Evolutionary conservation across 768 basidiomycete species (phyloP).

Genomic region (Xerocomus brunneocitrinus): DNA sequence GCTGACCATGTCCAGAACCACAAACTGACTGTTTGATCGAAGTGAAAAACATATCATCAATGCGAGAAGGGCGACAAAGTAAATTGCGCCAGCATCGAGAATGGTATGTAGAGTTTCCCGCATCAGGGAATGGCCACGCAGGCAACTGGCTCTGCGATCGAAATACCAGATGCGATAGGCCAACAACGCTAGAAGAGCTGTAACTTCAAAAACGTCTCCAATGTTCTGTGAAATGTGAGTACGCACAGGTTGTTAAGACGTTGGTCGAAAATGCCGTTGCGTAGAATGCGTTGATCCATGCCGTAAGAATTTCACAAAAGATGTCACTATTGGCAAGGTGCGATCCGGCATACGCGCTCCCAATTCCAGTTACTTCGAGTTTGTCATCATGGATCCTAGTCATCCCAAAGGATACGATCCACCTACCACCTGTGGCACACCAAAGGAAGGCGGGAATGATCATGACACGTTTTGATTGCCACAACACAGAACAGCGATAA

Average conservation of each 20-base stretch:
- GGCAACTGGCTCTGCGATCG: neutral
- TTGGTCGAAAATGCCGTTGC: slow-evolving; percentile 4
- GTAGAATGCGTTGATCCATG: slow-evolving; percentile 8
- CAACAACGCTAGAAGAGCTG: neutral
- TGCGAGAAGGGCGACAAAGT: slow-evolving; percentile 6
- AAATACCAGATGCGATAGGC: slow-evolving; percentile 8
- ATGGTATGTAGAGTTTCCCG: neutral
- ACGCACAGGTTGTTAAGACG: slow-evolving; percentile 9
- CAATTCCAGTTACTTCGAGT: slow-evolving; percentile 5
- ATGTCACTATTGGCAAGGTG: neutral
- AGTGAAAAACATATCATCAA: neutral
- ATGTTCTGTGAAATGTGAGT: neutral
- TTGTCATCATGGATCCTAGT: neutral
- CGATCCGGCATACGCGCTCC: neutral
- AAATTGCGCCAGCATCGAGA: slow-evolving; percentile 11
- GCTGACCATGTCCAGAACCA: slow-evolving; percentile 12
- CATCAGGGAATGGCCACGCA: neutral
- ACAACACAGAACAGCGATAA: slow-evolving; percentile 10
- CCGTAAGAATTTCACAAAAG: slow-evolving; percentile 1
- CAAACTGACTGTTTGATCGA: slow-evolving; percentile 3
- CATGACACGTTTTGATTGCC: slow-evolving; percentile 5
- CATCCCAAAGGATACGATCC: neutral
- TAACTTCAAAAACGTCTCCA: neutral
- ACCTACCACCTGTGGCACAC: slow-evolving; percentile 1
- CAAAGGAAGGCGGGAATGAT: slow-evolving; percentile 9